These are phyloP conservation scores for Ogataea corticis DNA, from an alignment of 805 yeast species.

Conservation along the genomic window DNA sequence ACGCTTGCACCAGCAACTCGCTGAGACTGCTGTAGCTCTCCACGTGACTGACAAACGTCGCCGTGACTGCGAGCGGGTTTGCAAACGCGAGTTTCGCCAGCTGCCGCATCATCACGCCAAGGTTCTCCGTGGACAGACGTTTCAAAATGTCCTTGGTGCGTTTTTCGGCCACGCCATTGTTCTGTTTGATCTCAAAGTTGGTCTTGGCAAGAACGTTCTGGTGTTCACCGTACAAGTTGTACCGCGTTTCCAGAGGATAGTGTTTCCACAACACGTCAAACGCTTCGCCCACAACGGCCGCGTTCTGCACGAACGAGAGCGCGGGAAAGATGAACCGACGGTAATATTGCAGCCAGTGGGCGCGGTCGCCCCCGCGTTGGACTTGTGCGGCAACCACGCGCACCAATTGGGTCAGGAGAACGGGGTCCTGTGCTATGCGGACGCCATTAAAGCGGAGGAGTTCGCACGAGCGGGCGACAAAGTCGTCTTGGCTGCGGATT, in stretches of 20 bases:
- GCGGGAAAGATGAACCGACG: slow-evolving; percentile 70
- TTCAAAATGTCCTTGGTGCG: slow-evolving; percentile 77
- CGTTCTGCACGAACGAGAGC: slow-evolving; percentile 52
- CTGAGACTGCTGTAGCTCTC: slow-evolving; percentile 91
- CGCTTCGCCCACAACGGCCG: slow-evolving; percentile 61
- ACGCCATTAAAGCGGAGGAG: slow-evolving; percentile 57
- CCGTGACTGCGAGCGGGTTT: slow-evolving; percentile 78
- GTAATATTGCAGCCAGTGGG: slow-evolving; percentile 58
- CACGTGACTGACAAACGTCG: slow-evolving; percentile 72
- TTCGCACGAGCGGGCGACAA: slow-evolving; percentile 43
- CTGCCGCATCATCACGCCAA: slow-evolving; percentile 67
- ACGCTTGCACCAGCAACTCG: slow-evolving; percentile 73
- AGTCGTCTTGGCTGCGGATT: slow-evolving; percentile 40
- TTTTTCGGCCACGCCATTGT: slow-evolving; percentile 69
- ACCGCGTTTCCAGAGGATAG: slow-evolving; percentile 65
- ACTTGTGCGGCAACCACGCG: slow-evolving; percentile 54
- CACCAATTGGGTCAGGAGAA: slow-evolving; percentile 56
- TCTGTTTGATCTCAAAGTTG: slow-evolving; percentile 54
- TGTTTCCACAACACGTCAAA: slow-evolving; percentile 47
- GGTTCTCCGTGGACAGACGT: slow-evolving; percentile 78
- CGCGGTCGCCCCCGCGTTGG: slow-evolving; percentile 20
- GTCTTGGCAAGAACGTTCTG: slow-evolving; percentile 57
- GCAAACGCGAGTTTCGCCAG: slow-evolving; percentile 70
- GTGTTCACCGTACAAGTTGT: slow-evolving; percentile 79
- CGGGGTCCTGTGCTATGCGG: slow-evolving; percentile 47